Percentiles rank a stretch among this genome's conserved stretches.
Conservation (phyloP, 768 basidiomycete genomes). For the Amanita jacksonii region DNA sequence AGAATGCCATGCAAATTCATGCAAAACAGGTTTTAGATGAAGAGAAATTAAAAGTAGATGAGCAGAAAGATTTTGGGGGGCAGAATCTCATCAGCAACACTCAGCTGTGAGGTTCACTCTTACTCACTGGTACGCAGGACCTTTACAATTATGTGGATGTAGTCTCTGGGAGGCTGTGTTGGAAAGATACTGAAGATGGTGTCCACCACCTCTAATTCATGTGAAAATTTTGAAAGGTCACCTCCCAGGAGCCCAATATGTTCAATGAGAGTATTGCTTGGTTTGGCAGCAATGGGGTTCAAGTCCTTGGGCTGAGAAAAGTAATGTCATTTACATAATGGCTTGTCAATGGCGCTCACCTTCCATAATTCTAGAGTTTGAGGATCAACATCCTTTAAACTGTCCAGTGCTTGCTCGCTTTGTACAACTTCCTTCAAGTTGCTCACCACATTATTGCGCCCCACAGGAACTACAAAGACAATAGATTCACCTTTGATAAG, state of each 20-base stretch:
- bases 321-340: not conserved
- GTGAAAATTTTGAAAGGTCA: conserved; percentile 8
- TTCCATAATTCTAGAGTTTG: conserved; percentile 7
- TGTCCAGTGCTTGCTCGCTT: not conserved
- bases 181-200: conserved; percentile 5
- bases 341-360: conserved; percentile 3
- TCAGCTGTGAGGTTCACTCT: not conserved
- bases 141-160: conserved; percentile 9
- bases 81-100: not conserved
- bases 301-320: not conserved
- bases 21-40: too few relatives aligned
- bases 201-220: not conserved
- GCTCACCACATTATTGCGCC: conserved; percentile 16
- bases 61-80: not conserved
- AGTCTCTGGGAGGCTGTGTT: not conserved
- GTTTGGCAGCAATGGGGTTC: not conserved
- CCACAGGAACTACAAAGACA: conserved; percentile 42
- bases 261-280: conserved; percentile 5
- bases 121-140: not conserved
- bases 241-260: conserved; percentile 4
- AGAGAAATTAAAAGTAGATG: too few relatives aligned
- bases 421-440: conserved; percentile 3
- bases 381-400: conserved; percentile 2
- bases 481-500: conserved; percentile 23
- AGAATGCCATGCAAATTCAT: too few relatives aligned